These are phyloP conservation scores for Tuber melanosporum DNA, from an alignment of 495 filamentous ascomycete species.

Conservation along the genomic window DNA sequence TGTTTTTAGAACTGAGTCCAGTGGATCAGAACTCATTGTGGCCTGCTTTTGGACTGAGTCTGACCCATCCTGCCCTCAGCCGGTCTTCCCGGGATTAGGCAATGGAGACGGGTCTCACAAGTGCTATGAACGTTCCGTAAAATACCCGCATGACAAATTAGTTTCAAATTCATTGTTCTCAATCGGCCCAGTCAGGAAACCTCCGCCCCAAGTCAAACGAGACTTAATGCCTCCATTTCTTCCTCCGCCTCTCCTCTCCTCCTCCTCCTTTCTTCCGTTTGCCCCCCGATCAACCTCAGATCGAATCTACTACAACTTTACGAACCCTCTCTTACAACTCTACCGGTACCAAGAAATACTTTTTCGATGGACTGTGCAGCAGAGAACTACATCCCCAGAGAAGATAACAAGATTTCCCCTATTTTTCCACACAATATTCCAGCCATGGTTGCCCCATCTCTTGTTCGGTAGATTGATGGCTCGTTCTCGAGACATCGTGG, in stretches of 20 bases:
- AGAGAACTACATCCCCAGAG: background rate
- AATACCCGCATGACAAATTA: background rate
- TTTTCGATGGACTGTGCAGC: slow-evolving; percentile 1
- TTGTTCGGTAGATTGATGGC: slow-evolving; percentile 1
- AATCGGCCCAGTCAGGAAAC: background rate
- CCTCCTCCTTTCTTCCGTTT: background rate
- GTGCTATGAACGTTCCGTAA: background rate
- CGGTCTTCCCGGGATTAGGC: background rate
- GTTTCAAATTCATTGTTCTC: background rate
- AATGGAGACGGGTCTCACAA: background rate
- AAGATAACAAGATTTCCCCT: slow-evolving; percentile 5
- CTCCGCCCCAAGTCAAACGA: background rate
- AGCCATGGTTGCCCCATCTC: background rate
- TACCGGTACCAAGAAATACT: background rate
- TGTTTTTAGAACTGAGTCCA: background rate
- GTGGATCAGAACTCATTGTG: background rate
- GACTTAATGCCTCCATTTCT: background rate
- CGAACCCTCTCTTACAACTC: background rate
- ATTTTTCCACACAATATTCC: slow-evolving; percentile 2
- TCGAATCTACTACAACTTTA: background rate
- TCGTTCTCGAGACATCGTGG: background rate
- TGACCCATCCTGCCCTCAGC: background rate
- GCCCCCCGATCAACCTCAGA: background rate
- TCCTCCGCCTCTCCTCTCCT: background rate
- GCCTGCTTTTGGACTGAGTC: background rate